Evolutionary conservation across 768 basidiomycete species (phyloP).

Genomic region (Suillus ampliporus): DNA sequence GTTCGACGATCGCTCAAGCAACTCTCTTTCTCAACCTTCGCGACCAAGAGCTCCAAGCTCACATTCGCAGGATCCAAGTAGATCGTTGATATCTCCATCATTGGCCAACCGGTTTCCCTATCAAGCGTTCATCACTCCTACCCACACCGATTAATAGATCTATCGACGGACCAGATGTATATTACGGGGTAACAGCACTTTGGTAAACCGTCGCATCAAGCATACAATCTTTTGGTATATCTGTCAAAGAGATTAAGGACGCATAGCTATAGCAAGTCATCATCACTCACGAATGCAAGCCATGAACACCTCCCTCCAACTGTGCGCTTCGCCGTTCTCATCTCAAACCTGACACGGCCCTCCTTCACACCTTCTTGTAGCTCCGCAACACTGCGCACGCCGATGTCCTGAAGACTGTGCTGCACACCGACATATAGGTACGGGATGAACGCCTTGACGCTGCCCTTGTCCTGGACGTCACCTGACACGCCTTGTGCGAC

Average conservation of each 20-base stretch:
- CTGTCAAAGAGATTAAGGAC: slow-evolving; percentile 33
- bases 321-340: slow-evolving; percentile 95
- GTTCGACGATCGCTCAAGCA: slow-evolving; percentile 80
- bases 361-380: slow-evolving; percentile 68
- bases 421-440: slow-evolving; percentile 83
- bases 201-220: slow-evolving; percentile 30
- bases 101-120: slow-evolving; percentile 7
- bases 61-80: slow-evolving; percentile 10
- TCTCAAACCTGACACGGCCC: slow-evolving; percentile 84
- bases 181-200: neutral
- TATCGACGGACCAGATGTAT: neutral
- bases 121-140: slow-evolving; percentile 8
- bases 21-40: slow-evolving; percentile 76
- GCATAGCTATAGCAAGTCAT: slow-evolving; percentile 14
- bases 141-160: slow-evolving; percentile 3
- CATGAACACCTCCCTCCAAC: slow-evolving; percentile 95
- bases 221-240: slow-evolving; percentile 63
- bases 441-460: slow-evolving; percentile 89
- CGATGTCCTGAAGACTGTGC: slow-evolving; percentile 95
- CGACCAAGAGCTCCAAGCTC: slow-evolving; percentile 57
- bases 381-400: slow-evolving; percentile 68
- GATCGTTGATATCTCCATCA: slow-evolving; percentile 17
- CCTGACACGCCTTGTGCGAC: slow-evolving; percentile 97
- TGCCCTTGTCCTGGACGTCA: slow-evolving; percentile 97
- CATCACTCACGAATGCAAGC: slow-evolving; percentile 84